Percentiles rank a stretch among this genome's conserved stretches.
Conservation (phyloP, 2,329 filamentous ascomycete species). For the Elsinoe fawcettii region DNA sequence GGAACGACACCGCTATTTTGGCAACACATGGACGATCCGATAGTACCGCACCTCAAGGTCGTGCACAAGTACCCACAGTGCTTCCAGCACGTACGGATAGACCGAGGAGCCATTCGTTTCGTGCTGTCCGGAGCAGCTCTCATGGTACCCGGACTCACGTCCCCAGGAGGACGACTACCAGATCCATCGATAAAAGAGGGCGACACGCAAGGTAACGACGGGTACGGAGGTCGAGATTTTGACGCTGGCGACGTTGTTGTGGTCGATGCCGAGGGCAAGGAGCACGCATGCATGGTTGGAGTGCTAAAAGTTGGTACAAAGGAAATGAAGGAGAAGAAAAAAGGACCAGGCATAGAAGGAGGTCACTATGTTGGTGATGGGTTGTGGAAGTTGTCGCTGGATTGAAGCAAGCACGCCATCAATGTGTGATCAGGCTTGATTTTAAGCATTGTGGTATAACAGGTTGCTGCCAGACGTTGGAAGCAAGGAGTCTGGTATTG, state of each 20-base stretch:
- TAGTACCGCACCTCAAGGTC: constrained; percentile 81
- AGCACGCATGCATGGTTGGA: constrained; percentile 82
- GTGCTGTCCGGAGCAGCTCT: constrained; percentile 87
- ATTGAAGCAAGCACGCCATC: constrained; percentile 31
- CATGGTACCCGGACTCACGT: constrained; percentile 92
- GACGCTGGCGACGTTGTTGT: constrained; percentile 77
- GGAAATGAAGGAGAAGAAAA: constrained; percentile 89
- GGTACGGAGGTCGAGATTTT: constrained; percentile 57
- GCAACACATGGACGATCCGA: constrained; percentile 68
- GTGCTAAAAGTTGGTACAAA: constrained; percentile 74
- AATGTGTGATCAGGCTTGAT: neutral
- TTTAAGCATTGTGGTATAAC: too few species aligned
- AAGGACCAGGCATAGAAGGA: constrained; percentile 88
- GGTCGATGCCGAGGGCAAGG: constrained; percentile 87
- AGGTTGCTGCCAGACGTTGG: too few species aligned
- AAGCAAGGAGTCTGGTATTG: too few species aligned
- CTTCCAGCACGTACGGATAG: constrained; percentile 80
- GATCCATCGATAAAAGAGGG: constrained; percentile 35
- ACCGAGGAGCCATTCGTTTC: constrained; percentile 93
- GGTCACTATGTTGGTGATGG: constrained; percentile 93
- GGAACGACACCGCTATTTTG: constrained; percentile 77
- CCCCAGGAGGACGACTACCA: constrained; percentile 70
- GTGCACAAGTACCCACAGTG: constrained; percentile 82
- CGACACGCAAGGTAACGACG: constrained; percentile 35
- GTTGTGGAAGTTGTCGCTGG: constrained; percentile 66